Evolutionary conservation across 129 eudicot species (phyloP), one percentile per base, ranked within the genome.

Genomic region (Apium graveolens): DNA sequence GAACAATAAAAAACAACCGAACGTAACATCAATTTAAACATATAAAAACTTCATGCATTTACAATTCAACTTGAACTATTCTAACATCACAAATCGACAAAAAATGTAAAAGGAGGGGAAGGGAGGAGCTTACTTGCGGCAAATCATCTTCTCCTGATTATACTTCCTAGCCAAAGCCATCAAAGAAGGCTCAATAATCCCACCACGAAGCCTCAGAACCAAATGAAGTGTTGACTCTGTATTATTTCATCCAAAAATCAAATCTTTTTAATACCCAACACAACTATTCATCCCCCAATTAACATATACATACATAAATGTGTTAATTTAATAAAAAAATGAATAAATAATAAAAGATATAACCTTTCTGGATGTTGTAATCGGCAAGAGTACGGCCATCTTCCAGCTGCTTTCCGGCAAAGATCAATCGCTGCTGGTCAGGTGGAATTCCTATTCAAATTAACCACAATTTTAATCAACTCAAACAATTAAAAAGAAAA

Each of bases 121-220:
- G n/a, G n/a, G n/a, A n/a, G n/a, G 16, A 53, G 53, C 88, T 73
- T 82, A 89, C 92, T 89, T 89, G 85, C 90, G 90, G 82, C 92
- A 89, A 49, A 89, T 89, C 76, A 86, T 89, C 78, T 89, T 89
- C 37, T 88, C 92, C 82, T 88, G 89, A 34, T 88, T 88, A 76
- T 88, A 88, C 51, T 88, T 88, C 73, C 92, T 82, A 0, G 92
- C 92, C 81, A 89, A 78, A 1, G 92, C 90, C 92, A 89, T 86
- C 88, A 89, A 80, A 4, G 88, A 86, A 4, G 90, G 92, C 75
- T 89, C 92, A 73, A 89, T 89, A 31, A 89, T 89, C 49, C 92
- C 92, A 16, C 92, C 92, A 78, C 92, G 88, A 11, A 89, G 88
- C 88, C 90, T 84, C 84, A 89, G 77, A 79, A 89, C 92, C 88